Evolutionary conservation across 768 basidiomycete genomes (phyloP).

Genomic region (Pleurotus pulmonarius): DNA sequence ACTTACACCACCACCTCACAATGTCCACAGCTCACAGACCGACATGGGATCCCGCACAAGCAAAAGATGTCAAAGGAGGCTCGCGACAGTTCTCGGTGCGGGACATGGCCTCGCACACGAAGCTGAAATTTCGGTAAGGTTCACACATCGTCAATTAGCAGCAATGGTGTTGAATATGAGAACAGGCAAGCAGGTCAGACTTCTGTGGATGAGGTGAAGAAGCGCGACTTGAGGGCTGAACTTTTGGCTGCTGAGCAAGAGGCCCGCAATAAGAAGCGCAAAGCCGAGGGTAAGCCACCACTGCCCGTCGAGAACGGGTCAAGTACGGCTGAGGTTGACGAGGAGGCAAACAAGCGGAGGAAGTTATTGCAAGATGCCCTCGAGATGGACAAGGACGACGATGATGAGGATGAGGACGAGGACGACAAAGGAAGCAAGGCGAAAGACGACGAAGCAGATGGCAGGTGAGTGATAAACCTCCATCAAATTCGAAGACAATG

Average conservation of each 20-base stretch:
- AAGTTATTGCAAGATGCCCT: constrained; percentile 84
- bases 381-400: constrained; percentile 88
- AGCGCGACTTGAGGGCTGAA: constrained; percentile 79
- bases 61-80: constrained; percentile 86
- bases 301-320: constrained; percentile 34
- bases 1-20: constrained; percentile 8
- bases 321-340: constrained; percentile 32
- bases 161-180: neutral
- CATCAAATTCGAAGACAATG: too few species aligned
- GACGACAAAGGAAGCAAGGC: constrained; percentile 30
- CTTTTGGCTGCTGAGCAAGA: constrained; percentile 84
- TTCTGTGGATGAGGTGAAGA: constrained; percentile 68
- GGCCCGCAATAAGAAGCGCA: constrained; percentile 85
- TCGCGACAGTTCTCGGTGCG: constrained; percentile 91
- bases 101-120: constrained; percentile 94
- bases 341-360: constrained; percentile 76
- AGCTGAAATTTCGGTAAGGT: constrained; percentile 91
- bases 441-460: constrained; percentile 36
- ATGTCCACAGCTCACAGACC: constrained; percentile 94
- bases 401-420: constrained; percentile 60
- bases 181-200: constrained; percentile 87
- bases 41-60: constrained; percentile 97
- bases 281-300: constrained; percentile 73
- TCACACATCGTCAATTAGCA: neutral
- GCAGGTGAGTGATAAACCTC: constrained; percentile 32